Conservation (phyloP, 2,329 filamentous ascomycete genomes). For the Moelleriella libera region DNA sequence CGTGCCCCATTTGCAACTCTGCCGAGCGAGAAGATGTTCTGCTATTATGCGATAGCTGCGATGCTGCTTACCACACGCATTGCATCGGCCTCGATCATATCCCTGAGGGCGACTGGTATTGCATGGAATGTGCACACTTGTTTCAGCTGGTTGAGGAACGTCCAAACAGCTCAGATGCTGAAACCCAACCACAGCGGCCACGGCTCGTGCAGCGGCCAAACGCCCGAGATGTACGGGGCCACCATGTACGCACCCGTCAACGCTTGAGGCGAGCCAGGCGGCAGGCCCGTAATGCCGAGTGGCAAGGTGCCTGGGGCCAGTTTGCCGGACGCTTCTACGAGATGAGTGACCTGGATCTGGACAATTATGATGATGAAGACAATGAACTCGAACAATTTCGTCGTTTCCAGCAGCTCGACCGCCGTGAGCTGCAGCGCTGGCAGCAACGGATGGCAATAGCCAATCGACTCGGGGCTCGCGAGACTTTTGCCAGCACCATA, state of each 20-base stretch:
- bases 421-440: slow-evolving; percentile 57
- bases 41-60: slow-evolving; percentile 83
- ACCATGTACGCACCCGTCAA: slow-evolving; percentile 39
- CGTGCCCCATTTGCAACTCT: slow-evolving; percentile 74
- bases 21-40: slow-evolving; percentile 72
- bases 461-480: slow-evolving; percentile 59
- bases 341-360: slow-evolving; percentile 26
- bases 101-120: slow-evolving; percentile 76
- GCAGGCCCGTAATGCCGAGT: slow-evolving; percentile 62
- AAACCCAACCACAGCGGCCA: slow-evolving; percentile 17
- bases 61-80: slow-evolving; percentile 80
- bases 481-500: slow-evolving; percentile 53
- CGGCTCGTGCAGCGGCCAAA: slow-evolving; percentile 16
- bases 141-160: slow-evolving; percentile 21
- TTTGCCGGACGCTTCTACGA: slow-evolving; percentile 50
- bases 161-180: slow-evolving; percentile 16
- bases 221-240: slow-evolving; percentile 17
- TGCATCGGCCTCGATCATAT: slow-evolving; percentile 73
- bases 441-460: slow-evolving; percentile 74
- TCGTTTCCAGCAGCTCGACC: slow-evolving; percentile 38
- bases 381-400: slow-evolving; percentile 53
- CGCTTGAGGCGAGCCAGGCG: slow-evolving; percentile 39
- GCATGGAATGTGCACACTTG: slow-evolving; percentile 59
- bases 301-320: slow-evolving; percentile 73
- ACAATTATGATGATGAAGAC: slow-evolving; percentile 40